phyloP scores from a whole-genome alignment of 305 asterid species.

The Ajuga reptans region DNA sequence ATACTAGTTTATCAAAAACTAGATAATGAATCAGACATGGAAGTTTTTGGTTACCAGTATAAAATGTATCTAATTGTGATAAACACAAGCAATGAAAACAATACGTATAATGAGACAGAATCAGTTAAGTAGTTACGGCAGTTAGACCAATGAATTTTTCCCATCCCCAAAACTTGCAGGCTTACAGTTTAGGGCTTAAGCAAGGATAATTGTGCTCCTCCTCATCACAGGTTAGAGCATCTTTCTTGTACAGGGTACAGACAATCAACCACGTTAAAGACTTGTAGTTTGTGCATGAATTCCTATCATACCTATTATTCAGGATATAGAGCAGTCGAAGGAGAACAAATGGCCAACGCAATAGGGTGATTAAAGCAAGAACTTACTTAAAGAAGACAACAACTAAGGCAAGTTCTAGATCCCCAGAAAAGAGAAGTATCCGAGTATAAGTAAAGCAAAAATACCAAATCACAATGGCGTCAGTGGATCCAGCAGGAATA shows the following conservation, averaged over 20 bases:
- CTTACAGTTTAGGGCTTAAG: neutral
- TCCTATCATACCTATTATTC: neutral
- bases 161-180: neutral
- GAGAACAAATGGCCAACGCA: neutral
- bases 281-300: neutral
- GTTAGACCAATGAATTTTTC: too few species aligned
- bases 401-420: neutral
- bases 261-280: slow-evolving; percentile 4
- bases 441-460: slow-evolving; percentile 17
- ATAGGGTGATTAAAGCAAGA: neutral
- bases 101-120: neutral
- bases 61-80: neutral
- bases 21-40: neutral
- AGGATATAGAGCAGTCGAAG: neutral
- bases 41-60: neutral
- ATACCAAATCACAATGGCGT: slow-evolving; percentile 84
- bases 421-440: neutral
- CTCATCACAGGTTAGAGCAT: neutral
- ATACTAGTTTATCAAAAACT: neutral
- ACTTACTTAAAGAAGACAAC: neutral
- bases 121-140: neutral
- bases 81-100: neutral
- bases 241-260: neutral
- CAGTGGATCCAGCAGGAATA: slow-evolving; percentile 98
- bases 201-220: neutral